Conservation (phyloP, 805 yeast genomes). For the Metschnikowia cerradonensis region DNA sequence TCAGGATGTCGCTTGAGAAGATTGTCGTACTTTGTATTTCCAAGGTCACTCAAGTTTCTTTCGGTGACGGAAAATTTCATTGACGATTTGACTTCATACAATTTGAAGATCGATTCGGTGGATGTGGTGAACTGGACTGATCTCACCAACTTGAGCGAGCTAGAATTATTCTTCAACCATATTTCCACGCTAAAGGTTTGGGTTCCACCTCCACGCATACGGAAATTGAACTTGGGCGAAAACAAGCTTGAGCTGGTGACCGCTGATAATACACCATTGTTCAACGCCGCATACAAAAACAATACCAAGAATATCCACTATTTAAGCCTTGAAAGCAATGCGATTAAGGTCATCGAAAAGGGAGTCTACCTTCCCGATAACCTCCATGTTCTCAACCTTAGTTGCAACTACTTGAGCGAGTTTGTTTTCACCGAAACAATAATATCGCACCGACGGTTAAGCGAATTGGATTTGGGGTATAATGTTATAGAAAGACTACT, state of each 20-base stretch:
- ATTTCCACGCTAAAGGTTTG: conserved; percentile 19
- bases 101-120: conserved; percentile 4
- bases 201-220: conserved; percentile 16
- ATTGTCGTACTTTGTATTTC: conserved; percentile 23
- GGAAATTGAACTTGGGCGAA: conserved; percentile 13
- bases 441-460: conserved; percentile 11
- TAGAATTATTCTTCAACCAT: conserved; percentile 23
- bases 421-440: conserved; percentile 12
- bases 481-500: conserved; percentile 9
- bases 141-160: conserved; percentile 18
- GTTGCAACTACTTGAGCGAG: conserved; percentile 18
- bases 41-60: conserved; percentile 19
- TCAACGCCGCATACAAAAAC: not conserved
- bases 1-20: conserved; percentile 21
- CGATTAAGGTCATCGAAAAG: conserved; percentile 11
- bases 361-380: conserved; percentile 14
- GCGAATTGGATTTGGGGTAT: conserved; percentile 12
- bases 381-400: conserved; percentile 13
- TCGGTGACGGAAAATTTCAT: conserved; percentile 26
- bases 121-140: conserved; percentile 22
- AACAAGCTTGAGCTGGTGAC: conserved; percentile 14
- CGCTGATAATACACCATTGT: conserved; percentile 12
- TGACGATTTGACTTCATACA: conserved; percentile 20
- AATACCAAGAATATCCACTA: conserved; percentile 2
- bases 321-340: conserved; percentile 17